These are phyloP conservation scores for Calendula officinalis DNA, from an alignment of 129 eudicot species.

Conservation along the genomic window DNA sequence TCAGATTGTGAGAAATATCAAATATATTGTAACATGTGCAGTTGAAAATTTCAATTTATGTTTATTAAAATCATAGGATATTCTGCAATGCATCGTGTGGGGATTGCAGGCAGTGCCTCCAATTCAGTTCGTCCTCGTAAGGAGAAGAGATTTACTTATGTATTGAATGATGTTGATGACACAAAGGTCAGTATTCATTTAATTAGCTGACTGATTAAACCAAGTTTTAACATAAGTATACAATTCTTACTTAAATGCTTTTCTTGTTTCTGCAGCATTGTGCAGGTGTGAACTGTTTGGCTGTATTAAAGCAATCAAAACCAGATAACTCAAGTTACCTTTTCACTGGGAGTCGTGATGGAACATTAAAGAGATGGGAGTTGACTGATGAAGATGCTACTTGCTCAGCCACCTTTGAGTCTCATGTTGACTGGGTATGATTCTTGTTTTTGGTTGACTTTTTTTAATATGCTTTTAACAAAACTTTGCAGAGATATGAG, in stretches of 20 bases:
- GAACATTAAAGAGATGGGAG: conserved; percentile 92
- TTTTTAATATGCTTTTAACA: neutral
- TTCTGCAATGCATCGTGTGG: conserved; percentile 92
- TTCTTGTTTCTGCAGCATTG: conserved; percentile 64
- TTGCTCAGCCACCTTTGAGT: conserved; percentile 93
- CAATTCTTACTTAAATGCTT: neutral
- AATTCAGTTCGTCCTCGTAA: conserved; percentile 75
- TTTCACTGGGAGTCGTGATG: conserved; percentile 95
- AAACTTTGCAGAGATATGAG: neutral
- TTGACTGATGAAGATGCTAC: conserved; percentile 67
- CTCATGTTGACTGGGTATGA: conserved; percentile 95
- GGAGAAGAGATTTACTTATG: conserved; percentile 93
- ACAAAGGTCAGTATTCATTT: conserved; percentile 56
- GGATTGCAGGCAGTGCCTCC: conserved; percentile 75
- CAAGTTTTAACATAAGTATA: neutral
- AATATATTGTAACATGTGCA: neutral
- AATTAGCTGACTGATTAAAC: neutral
- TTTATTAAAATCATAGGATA: neutral
- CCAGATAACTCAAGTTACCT: conserved; percentile 54
- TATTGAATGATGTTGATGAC: conserved; percentile 78
- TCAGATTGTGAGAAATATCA: neutral
- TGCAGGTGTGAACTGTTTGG: conserved; percentile 94
- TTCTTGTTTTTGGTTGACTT: neutral
- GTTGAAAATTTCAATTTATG: neutral
- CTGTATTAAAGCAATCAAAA: conserved; percentile 62